These are phyloP conservation scores for Melastoma candidum DNA, from an alignment of 441 rosid genomes.

Conservation along the genomic window DNA sequence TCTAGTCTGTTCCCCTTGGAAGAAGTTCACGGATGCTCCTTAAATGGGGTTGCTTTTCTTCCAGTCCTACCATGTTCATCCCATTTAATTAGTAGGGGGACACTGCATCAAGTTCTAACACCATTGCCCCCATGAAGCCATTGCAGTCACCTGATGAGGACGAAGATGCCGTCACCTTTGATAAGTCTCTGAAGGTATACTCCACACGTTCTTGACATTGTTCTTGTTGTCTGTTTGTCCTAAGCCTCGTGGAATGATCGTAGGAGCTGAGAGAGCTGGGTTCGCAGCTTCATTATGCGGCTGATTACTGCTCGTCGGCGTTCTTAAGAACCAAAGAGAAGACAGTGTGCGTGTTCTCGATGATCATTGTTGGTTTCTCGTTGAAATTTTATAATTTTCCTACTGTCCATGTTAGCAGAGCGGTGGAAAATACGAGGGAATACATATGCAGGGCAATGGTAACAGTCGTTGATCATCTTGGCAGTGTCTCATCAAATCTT, in stretches of 20 bases:
- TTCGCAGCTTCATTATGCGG: slow-evolving; percentile 61
- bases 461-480: slow-evolving; percentile 60
- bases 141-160: slow-evolving; percentile 17
- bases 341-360: slow-evolving; percentile 26
- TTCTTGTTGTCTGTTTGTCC: not conserved
- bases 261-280: slow-evolving; percentile 59
- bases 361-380: not conserved
- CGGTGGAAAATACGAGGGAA: slow-evolving; percentile 49
- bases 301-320: slow-evolving; percentile 46
- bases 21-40: no score
- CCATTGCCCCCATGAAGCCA: slow-evolving; percentile 4
- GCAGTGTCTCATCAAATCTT: slow-evolving; percentile 47
- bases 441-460: slow-evolving; percentile 54
- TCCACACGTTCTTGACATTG: not conserved
- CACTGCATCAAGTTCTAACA: slow-evolving; percentile 20
- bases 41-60: no score
- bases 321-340: slow-evolving; percentile 37
- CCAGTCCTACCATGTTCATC: no score
- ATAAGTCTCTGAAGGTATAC: slow-evolving; percentile 43
- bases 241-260: not conserved
- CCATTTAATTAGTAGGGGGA: not conserved
- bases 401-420: slow-evolving; percentile 23
- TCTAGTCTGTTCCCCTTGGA: no score
- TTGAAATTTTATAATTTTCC: not conserved
- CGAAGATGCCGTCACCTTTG: slow-evolving; percentile 24